Percentiles rank a stretch among this genome's conserved stretches.
phyloP scores from a whole-genome alignment of 495 filamentous ascomycete species.

The Penicillium robsamsonii region DNA sequence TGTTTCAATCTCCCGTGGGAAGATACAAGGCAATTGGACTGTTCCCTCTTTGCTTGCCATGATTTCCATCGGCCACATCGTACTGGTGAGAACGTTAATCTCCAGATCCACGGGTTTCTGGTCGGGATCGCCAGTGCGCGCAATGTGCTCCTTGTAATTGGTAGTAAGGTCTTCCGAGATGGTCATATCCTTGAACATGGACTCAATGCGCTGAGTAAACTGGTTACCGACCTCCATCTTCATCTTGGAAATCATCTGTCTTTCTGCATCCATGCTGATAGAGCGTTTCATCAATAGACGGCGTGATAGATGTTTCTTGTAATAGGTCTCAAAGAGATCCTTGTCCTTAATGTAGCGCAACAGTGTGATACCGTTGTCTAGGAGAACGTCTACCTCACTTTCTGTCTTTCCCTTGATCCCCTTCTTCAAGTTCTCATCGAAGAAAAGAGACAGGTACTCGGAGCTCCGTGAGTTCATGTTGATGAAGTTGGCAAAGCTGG shows the following conservation, averaged over 20 bases:
- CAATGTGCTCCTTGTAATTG: slow-evolving; percentile 69
- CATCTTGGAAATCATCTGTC: slow-evolving; percentile 94
- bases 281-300: slow-evolving; percentile 83
- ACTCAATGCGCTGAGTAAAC: slow-evolving; percentile 88
- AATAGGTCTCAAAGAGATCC: slow-evolving; percentile 95
- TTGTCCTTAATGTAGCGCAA: slow-evolving; percentile 86
- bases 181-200: slow-evolving; percentile 98
- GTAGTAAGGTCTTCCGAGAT: slow-evolving; percentile 81
- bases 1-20: slow-evolving; percentile 70
- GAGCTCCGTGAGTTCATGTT: slow-evolving; percentile 79
- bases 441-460: slow-evolving; percentile 93
- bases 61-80: slow-evolving; percentile 88
- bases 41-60: slow-evolving; percentile 64
- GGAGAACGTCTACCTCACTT: slow-evolving; percentile 75
- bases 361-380: slow-evolving; percentile 87
- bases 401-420: slow-evolving; percentile 93
- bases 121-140: slow-evolving; percentile 60
- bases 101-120: slow-evolving; percentile 70
- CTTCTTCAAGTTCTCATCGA: slow-evolving; percentile 94
- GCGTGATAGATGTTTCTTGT: slow-evolving; percentile 93
- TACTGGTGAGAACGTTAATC: slow-evolving; percentile 84
- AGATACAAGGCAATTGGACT: slow-evolving; percentile 56
- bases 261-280: slow-evolving; percentile 84
- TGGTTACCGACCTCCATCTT: slow-evolving; percentile 91
- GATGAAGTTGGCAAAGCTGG: slow-evolving; percentile 87